Conservation (phyloP, 2,329 filamentous ascomycete genomes). For the Dothideomycetes sp. region DNA sequence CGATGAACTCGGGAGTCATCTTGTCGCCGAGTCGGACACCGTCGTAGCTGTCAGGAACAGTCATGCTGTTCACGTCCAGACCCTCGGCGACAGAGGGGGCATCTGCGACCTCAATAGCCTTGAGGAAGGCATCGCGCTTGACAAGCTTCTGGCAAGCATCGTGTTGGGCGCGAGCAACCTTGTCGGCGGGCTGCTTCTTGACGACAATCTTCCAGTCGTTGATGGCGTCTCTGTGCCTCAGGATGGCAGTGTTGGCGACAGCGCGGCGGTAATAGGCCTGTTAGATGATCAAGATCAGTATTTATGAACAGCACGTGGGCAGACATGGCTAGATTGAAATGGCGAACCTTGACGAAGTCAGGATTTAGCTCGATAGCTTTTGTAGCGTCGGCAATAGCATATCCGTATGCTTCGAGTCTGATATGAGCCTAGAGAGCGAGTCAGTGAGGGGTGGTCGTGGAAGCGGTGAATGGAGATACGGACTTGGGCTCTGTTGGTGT, state of each 20-base stretch:
- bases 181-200: slow-evolving; percentile 76
- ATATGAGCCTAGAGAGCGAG: slow-evolving; percentile 62
- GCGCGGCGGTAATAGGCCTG: slow-evolving; percentile 84
- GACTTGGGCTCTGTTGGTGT: slow-evolving; percentile 90
- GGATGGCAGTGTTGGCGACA: slow-evolving; percentile 81
- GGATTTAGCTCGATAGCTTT: slow-evolving; percentile 86
- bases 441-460: neutral
- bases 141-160: slow-evolving; percentile 93
- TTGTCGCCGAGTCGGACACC: slow-evolving; percentile 65
- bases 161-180: slow-evolving; percentile 82
- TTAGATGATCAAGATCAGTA: too few relatives aligned
- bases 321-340: neutral
- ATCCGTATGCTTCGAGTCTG: slow-evolving; percentile 90
- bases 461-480: slow-evolving; percentile 22
- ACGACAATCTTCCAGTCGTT: slow-evolving; percentile 89
- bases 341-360: slow-evolving; percentile 65
- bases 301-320: slow-evolving; percentile 5
- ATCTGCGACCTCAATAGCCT: slow-evolving; percentile 87
- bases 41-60: slow-evolving; percentile 75
- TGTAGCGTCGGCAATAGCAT: slow-evolving; percentile 81
- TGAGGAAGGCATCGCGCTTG: slow-evolving; percentile 83
- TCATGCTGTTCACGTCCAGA: slow-evolving; percentile 77
- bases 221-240: slow-evolving; percentile 78
- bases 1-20: slow-evolving; percentile 95
- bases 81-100: slow-evolving; percentile 87